phyloP scores from a whole-genome alignment of 2,329 filamentous ascomycete species.

The Leptographium wingfieldii region DNA sequence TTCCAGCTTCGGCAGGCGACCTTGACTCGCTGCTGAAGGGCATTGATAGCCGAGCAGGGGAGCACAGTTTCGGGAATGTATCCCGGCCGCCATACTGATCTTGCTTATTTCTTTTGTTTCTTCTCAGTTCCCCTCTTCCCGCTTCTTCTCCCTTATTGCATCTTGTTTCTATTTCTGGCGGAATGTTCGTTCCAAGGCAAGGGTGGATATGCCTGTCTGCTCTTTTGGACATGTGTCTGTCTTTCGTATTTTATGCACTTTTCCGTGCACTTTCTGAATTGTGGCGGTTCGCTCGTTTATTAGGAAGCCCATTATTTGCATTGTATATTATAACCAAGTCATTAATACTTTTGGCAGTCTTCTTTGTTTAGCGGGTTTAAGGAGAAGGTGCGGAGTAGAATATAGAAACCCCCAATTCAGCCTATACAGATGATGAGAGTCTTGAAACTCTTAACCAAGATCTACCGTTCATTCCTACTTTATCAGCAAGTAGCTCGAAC shows the following conservation, averaged over 20 bases:
- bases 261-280: neutral
- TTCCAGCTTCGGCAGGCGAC: conserved; percentile 28
- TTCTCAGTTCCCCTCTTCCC: neutral
- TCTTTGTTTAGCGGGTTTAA: neutral
- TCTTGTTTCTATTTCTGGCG: neutral
- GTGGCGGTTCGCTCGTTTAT: neutral
- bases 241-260: neutral
- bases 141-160: neutral
- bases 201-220: neutral
- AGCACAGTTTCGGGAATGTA: conserved; percentile 32
- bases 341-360: neutral
- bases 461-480: neutral
- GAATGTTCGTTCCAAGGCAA: neutral
- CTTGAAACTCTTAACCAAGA: neutral
- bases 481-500: too few species aligned
- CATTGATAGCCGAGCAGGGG: conserved; percentile 35
- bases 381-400: neutral
- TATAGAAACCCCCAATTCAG: neutral
- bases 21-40: conserved; percentile 35
- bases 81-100: conserved; percentile 35
- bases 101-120: neutral
- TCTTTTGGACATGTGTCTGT: neutral
- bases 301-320: neutral
- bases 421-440: neutral
- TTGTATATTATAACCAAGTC: neutral